phyloP scores from a whole-genome alignment of 176 grass and related monocot genomes.

The Bothriochloa decipiens region DNA sequence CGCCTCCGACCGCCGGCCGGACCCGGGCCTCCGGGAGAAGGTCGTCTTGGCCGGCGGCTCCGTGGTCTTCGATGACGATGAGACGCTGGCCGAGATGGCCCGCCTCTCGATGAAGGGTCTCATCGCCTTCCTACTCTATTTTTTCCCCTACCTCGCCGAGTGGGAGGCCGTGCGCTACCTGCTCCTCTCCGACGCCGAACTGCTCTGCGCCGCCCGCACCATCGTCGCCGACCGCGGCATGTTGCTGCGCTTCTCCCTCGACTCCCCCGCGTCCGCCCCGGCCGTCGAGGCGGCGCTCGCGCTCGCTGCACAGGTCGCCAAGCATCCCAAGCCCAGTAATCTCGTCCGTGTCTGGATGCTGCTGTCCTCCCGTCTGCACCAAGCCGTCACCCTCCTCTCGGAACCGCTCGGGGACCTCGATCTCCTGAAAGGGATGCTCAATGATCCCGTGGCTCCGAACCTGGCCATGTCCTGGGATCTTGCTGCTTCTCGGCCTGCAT shows the following conservation, averaged over 20 bases:
- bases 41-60: neutral
- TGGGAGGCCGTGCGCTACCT: conserved; percentile 42
- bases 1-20: too few relatives aligned
- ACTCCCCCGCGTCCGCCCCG: neutral
- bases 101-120: conserved; percentile 14
- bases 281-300: conserved; percentile 6
- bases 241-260: neutral
- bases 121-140: conserved; percentile 17
- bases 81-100: neutral
- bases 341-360: conserved; percentile 1
- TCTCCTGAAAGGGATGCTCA: neutral
- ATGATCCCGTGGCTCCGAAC: neutral
- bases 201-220: conserved; percentile 5
- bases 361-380: conserved; percentile 3
- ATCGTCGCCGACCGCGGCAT: conserved; percentile 36
- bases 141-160: conserved; percentile 34
- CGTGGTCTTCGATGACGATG: neutral
- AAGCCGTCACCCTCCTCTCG: neutral
- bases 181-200: conserved; percentile 33
- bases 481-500: neutral
- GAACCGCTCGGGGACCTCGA: neutral
- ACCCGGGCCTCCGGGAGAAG: neutral
- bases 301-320: conserved; percentile 4
- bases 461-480: conserved; percentile 6
- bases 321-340: neutral